Evolutionary conservation across 768 basidiomycete genomes (phyloP).

Genomic region (Psilocybe cyanescens): DNA sequence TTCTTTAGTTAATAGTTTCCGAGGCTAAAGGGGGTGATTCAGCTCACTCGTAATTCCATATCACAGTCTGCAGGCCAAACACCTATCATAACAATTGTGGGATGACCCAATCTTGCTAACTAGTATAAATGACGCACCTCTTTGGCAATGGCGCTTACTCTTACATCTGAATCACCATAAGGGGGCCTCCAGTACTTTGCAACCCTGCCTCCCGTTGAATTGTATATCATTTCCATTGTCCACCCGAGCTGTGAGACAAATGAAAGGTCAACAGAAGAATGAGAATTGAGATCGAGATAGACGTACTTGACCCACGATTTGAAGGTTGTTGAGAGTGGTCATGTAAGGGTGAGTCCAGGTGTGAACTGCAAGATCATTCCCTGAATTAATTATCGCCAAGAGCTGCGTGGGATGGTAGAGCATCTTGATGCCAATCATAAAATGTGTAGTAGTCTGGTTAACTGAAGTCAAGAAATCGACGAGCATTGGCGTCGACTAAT

Average conservation of each 20-base stretch:
- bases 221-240: conserved; percentile 78
- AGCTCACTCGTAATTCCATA: conserved; percentile 89
- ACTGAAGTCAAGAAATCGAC: conserved; percentile 71
- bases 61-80: conserved; percentile 81
- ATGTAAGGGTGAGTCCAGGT: conserved; percentile 82
- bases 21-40: conserved; percentile 3
- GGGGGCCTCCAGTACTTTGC: conserved; percentile 86
- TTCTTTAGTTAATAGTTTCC: conserved; percentile 1
- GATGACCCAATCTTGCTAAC: not conserved
- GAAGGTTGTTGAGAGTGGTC: conserved; percentile 73
- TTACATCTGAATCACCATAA: conserved; percentile 82
- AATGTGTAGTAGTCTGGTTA: conserved; percentile 79
- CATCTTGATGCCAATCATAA: conserved; percentile 87
- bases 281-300: not conserved
- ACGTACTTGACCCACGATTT: conserved; percentile 65
- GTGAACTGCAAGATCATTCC: conserved; percentile 55
- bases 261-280: conserved; percentile 2
- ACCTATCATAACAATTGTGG: conserved; percentile 32
- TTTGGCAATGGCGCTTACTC: conserved; percentile 84
- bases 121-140: conserved; percentile 49
- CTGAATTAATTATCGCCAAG: conserved; percentile 48
- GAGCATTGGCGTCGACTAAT: conserved; percentile 47
- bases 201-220: conserved; percentile 77
- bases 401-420: conserved; percentile 60
- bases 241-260: conserved; percentile 60